Evolutionary conservation across 2,329 filamentous ascomycete genomes (phyloP).

Genomic region (Microsporum ferrugineum): DNA sequence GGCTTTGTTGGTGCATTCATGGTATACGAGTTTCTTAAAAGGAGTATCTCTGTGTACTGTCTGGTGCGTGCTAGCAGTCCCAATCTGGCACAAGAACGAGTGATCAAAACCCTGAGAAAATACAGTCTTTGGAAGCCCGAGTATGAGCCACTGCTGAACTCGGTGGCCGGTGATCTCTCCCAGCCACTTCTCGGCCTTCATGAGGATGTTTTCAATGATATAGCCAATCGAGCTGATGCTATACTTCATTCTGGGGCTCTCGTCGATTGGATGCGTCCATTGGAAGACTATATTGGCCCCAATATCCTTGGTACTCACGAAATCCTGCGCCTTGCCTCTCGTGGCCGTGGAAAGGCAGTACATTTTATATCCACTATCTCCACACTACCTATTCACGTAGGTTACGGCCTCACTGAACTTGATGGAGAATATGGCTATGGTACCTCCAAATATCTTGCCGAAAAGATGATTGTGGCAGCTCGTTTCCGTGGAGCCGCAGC

Average conservation of each 20-base stretch:
- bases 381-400: background rate
- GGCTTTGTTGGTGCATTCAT: constrained; percentile 4
- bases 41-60: background rate
- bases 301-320: background rate
- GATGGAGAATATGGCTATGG: constrained; percentile 3
- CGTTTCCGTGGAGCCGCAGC: constrained; percentile 1
- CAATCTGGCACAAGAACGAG: background rate
- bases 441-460: constrained; percentile 2
- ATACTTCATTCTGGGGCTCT: constrained; percentile 3
- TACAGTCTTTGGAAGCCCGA: background rate
- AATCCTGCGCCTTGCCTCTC: background rate
- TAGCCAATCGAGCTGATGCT: background rate
- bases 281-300: constrained; percentile 3
- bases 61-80: background rate
- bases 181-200: background rate
- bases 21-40: background rate
- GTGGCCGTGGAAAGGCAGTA: background rate
- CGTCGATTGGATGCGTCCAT: constrained; percentile 4
- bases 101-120: background rate
- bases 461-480: constrained; percentile 2
- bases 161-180: background rate
- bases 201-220: background rate
- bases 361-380: constrained; percentile 2
- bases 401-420: constrained; percentile 1
- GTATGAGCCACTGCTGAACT: background rate